These are phyloP conservation scores for Pichia sp. DNA, from an alignment of 1,139 yeast species.

Conservation along the genomic window DNA sequence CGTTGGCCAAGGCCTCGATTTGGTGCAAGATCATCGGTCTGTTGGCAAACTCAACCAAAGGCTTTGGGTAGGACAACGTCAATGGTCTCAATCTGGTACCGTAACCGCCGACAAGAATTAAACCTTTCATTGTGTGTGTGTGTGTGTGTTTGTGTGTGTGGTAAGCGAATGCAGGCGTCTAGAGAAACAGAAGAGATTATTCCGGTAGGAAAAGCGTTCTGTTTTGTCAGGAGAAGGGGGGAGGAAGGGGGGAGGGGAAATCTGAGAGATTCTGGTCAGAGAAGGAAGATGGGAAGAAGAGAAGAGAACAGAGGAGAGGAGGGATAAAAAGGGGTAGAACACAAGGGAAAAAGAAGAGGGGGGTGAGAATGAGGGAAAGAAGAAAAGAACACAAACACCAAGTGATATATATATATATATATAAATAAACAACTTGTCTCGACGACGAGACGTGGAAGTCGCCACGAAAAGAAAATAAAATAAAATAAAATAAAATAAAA, in stretches of 20 bases:
- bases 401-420: too few relatives aligned
- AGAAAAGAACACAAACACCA: neutral
- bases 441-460: too few relatives aligned
- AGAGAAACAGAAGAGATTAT: neutral
- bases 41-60: constrained; percentile 97
- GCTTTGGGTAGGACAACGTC: constrained; percentile 95
- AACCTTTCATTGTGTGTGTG: constrained; percentile 72
- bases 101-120: constrained; percentile 98
- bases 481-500: too few relatives aligned
- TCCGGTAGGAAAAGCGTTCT: neutral
- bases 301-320: neutral
- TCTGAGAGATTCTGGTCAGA: constrained; percentile 11
- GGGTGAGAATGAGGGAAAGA: neutral
- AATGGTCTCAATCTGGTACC: constrained; percentile 99
- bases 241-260: neutral
- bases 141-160: constrained; percentile 3
- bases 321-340: neutral
- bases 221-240: neutral
- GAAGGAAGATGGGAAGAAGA: constrained; percentile 10
- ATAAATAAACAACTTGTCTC: too few relatives aligned
- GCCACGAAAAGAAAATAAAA: too few relatives aligned
- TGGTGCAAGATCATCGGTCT: constrained; percentile 97
- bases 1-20: constrained; percentile 95
- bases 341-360: too few relatives aligned
- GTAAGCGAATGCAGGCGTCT: too few relatives aligned